These are phyloP conservation scores for Pichia kudriavzevii DNA, from an alignment of 1,139 yeast genomes.

Conservation along the genomic window DNA sequence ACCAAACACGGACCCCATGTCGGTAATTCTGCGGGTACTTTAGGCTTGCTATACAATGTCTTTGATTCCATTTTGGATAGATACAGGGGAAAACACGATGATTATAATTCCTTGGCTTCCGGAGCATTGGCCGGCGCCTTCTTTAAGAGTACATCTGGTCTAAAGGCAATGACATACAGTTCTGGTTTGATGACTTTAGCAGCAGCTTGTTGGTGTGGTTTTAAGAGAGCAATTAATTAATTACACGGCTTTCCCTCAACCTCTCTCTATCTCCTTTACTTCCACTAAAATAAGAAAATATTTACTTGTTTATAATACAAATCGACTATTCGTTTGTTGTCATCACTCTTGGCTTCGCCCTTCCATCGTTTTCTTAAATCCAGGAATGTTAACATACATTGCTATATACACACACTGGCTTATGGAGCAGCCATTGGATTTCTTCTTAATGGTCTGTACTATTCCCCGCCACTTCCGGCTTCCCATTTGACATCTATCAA, in stretches of 20 bases:
- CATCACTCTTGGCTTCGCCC: too few species aligned
- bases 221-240: conserved; percentile 43
- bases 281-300: too few species aligned
- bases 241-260: too few species aligned
- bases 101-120: conserved; percentile 71
- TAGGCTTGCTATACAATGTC: conserved; percentile 82
- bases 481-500: conserved; percentile 32
- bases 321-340: too few species aligned
- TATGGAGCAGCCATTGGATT: too few species aligned
- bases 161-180: conserved; percentile 81
- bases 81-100: conserved; percentile 83
- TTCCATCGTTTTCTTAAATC: too few species aligned
- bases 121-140: conserved; percentile 93
- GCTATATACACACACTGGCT: too few species aligned
- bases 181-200: conserved; percentile 82
- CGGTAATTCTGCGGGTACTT: conserved; percentile 92
- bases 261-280: too few species aligned
- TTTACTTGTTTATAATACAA: too few species aligned
- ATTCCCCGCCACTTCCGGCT: too few species aligned
- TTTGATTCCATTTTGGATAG: conserved; percentile 75
- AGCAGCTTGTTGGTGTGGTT: conserved; percentile 89
- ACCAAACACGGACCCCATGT: conserved; percentile 93
- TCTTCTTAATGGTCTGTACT: too few species aligned
- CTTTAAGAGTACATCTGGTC: conserved; percentile 79
- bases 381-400: too few species aligned